Conservation (phyloP, 108 stramenopile species). For the Tribonema minus region DNA sequence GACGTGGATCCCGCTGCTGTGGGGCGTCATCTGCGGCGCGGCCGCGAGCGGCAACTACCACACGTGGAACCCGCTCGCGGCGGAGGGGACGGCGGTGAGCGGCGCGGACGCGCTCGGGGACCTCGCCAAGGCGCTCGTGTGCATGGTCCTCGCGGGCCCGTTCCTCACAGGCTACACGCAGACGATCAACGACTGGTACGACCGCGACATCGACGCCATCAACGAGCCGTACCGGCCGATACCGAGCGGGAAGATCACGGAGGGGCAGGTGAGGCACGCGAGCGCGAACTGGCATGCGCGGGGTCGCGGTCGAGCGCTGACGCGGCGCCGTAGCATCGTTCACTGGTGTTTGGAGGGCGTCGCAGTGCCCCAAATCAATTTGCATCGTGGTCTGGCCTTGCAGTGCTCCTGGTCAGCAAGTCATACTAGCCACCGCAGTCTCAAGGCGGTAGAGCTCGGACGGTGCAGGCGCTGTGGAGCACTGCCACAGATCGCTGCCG, state of each 20-base stretch:
- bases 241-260: constrained; percentile 80
- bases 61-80: constrained; percentile 88
- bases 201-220: constrained; percentile 94
- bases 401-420: too few species aligned
- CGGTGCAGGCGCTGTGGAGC: too few species aligned
- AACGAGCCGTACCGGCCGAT: constrained; percentile 95
- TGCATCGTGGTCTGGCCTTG: too few species aligned
- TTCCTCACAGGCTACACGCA: constrained; percentile 92
- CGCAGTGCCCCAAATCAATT: too few species aligned
- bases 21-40: constrained; percentile 58
- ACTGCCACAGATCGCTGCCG: too few species aligned
- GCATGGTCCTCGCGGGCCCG: constrained; percentile 77
- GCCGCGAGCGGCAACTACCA: constrained; percentile 79
- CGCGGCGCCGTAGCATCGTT: too few species aligned
- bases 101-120: constrained; percentile 18
- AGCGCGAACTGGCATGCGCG: too few species aligned
- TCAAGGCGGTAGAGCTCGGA: too few species aligned
- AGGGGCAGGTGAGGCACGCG: constrained; percentile 44
- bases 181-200: constrained; percentile 98
- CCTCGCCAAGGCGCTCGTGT: constrained; percentile 24
- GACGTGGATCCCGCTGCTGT: constrained; percentile 81
- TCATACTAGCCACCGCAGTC: too few species aligned
- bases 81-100: constrained; percentile 31
- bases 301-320: too few species aligned
- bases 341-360: too few species aligned